Conservation (phyloP, 164 flowering plant genomes). For the Magnolia officinalis region DNA sequence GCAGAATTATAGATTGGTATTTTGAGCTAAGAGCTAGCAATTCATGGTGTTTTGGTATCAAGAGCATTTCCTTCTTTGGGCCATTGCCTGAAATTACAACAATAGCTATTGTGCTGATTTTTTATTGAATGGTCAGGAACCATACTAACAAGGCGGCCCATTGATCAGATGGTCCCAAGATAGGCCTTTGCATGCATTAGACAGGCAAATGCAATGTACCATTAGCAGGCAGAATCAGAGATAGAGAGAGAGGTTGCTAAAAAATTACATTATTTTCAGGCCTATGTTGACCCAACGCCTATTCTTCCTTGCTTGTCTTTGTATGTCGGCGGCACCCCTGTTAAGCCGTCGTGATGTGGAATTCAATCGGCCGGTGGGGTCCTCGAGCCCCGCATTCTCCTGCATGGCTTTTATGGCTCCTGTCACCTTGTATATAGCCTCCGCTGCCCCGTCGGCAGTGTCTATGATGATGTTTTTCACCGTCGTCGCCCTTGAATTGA, state of each 20-base stretch:
- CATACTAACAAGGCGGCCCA: neutral
- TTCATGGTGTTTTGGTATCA: too few species aligned
- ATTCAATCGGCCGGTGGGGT: conserved; percentile 39
- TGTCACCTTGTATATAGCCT: conserved; percentile 57
- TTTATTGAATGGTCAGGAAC: too few species aligned
- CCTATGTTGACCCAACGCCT: conserved; percentile 49
- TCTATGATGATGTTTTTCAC: conserved; percentile 54
- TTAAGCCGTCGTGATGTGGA: conserved; percentile 53
- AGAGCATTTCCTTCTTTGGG: neutral
- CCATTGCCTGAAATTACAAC: neutral
- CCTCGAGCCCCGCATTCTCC: conserved; percentile 26
- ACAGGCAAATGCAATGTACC: too few species aligned
- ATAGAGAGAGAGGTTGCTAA: conserved; percentile 6
- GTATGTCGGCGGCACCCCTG: conserved; percentile 47
- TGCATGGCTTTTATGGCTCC: conserved; percentile 55
- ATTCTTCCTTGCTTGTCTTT: conserved; percentile 54
- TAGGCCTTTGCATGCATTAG: too few species aligned
- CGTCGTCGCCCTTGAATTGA: conserved; percentile 57
- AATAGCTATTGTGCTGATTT: neutral
- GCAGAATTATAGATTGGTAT: neutral
- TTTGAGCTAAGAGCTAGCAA: neutral
- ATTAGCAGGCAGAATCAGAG: conserved; percentile 12
- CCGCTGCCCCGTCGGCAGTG: conserved; percentile 71
- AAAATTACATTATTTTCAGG: conserved; percentile 52
- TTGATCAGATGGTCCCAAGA: neutral